Conservation (phyloP, 2,329 filamentous ascomycete genomes). For the Sphaerulina musiva region DNA sequence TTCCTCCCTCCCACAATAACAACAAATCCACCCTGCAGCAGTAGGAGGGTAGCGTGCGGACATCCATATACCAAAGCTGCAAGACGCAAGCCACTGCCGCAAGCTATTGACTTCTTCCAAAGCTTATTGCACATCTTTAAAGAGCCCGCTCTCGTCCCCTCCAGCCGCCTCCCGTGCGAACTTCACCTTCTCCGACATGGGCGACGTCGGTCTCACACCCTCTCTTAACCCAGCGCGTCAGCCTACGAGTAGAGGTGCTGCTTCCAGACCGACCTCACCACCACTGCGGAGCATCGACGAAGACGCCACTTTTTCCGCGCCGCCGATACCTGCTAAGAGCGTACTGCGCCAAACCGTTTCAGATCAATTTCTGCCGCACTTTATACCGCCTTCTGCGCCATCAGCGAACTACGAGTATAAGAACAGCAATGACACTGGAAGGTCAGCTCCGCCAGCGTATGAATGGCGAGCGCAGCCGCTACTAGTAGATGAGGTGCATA, state of each 20-base stretch:
- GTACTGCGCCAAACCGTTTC: constrained; percentile 14
- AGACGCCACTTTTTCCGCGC: not conserved
- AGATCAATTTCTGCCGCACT: not conserved
- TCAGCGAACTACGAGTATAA: constrained; percentile 1
- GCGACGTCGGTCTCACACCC: not conserved
- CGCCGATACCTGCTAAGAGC: constrained; percentile 23
- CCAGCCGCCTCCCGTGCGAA: not conserved
- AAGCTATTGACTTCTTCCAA: not conserved
- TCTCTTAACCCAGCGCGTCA: not conserved
- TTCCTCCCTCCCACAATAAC: not conserved
- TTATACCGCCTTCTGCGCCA: not conserved
- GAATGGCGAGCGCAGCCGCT: constrained; percentile 21
- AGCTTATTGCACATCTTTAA: constrained; percentile 1
- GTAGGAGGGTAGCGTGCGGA: too few relatives aligned
- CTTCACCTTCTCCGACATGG: constrained; percentile 1
- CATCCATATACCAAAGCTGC: not conserved
- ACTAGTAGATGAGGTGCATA: constrained; percentile 10
- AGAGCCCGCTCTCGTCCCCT: not conserved
- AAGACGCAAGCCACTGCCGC: constrained; percentile 5
- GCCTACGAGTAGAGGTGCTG: not conserved
- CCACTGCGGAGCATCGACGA: not conserved
- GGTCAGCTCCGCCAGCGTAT: constrained; percentile 27
- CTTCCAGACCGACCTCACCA: not conserved
- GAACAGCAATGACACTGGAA: constrained; percentile 11
- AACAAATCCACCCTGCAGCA: too few relatives aligned